A percentile compares a stretch with the other conserved stretches of the same genome.
Evolutionary conservation across 768 basidiomycete genomes (phyloP).

Genomic region (Coprinopsis sp.): DNA sequence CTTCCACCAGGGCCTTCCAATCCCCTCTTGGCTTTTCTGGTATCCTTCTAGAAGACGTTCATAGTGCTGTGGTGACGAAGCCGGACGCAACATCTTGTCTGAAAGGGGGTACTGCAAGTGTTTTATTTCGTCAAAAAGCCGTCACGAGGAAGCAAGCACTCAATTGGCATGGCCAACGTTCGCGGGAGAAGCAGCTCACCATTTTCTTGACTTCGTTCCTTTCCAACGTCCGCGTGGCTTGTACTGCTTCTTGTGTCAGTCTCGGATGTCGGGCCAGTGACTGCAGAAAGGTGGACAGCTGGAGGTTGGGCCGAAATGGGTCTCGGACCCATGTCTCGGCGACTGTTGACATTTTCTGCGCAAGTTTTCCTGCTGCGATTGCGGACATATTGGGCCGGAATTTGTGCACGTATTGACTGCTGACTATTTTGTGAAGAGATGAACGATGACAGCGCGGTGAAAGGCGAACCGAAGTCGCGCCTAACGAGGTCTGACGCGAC

Average conservation of each 20-base stretch:
- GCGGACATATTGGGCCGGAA: constrained; percentile 12
- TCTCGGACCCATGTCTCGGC: constrained; percentile 65
- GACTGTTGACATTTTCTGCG: constrained; percentile 48
- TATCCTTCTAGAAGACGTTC: constrained; percentile 67
- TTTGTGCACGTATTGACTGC: neutral
- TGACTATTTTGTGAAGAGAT: no score
- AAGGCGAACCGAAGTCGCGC: no score
- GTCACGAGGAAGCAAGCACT: constrained; percentile 1
- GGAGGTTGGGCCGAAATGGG: constrained; percentile 73
- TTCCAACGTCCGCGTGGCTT: constrained; percentile 51
- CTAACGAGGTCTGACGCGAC: no score
- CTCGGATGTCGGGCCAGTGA: constrained; percentile 66
- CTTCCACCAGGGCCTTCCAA: constrained; percentile 80
- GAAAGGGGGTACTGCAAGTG: constrained; percentile 58
- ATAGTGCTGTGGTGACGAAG: constrained; percentile 71
- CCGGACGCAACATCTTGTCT: constrained; percentile 57
- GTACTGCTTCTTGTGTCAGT: constrained; percentile 56
- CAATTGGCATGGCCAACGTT: no score
- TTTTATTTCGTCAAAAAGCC: neutral
- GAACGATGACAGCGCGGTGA: no score
- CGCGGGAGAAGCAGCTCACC: constrained; percentile 31
- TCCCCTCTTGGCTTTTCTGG: constrained; percentile 72
- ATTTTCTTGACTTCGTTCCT: constrained; percentile 55
- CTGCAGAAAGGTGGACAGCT: constrained; percentile 60
- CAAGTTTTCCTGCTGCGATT: constrained; percentile 30